These are phyloP conservation scores for Corchorus capsularis DNA, from an alignment of 345 rosid species.

Conservation along the genomic window DNA sequence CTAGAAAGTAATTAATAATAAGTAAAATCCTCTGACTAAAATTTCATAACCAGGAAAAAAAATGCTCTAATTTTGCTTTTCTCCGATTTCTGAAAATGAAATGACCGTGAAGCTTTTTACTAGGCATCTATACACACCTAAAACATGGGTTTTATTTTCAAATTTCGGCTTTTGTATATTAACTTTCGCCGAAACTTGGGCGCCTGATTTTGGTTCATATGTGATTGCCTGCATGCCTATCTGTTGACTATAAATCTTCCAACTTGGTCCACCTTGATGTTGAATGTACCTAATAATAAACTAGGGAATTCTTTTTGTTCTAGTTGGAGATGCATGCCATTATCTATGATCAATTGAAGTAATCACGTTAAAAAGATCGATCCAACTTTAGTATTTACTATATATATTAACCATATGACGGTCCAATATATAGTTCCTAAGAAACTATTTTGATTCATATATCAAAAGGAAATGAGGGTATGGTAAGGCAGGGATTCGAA, in stretches of 20 bases:
- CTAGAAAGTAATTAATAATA: too few species aligned
- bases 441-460: too few species aligned
- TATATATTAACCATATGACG: too few species aligned
- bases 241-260: conserved; percentile 8
- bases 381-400: background rate
- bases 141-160: background rate
- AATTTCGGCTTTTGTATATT: background rate
- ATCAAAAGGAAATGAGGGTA: too few species aligned
- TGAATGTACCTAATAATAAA: background rate
- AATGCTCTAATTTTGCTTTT: background rate
- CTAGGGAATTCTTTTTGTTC: background rate
- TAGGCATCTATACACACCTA: conserved; percentile 1
- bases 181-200: background rate
- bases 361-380: background rate
- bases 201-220: background rate
- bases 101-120: background rate
- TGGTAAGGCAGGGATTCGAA: too few species aligned
- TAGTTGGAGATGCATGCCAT: background rate
- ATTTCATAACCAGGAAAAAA: background rate
- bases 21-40: too few species aligned
- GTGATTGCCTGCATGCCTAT: background rate
- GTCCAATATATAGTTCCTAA: too few species aligned
- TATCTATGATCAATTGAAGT: background rate
- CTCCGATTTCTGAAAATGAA: background rate
- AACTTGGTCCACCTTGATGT: background rate